phyloP scores from a whole-genome alignment of 2,329 filamentous ascomycete genomes.

The Neofusicoccum cordaticola region DNA sequence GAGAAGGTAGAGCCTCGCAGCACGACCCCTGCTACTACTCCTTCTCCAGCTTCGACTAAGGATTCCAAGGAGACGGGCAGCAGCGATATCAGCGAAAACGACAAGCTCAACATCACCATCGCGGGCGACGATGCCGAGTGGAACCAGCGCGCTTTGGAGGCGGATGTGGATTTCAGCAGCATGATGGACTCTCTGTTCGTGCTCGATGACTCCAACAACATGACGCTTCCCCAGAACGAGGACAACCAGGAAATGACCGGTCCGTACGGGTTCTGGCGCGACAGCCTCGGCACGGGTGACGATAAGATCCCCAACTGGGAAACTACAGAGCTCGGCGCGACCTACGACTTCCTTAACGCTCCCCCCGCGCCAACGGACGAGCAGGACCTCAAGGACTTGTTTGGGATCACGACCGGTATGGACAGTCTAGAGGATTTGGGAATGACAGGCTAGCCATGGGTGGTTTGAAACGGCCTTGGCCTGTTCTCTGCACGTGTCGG shows the following conservation, averaged over 20 bases:
- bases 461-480: background rate
- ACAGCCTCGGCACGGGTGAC: background rate
- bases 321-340: background rate
- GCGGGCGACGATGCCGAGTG: slow-evolving; percentile 2
- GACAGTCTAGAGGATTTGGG: background rate
- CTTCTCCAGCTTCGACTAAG: slow-evolving; percentile 35
- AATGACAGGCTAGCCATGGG: background rate
- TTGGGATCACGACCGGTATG: background rate
- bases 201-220: slow-evolving; percentile 8
- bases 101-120: slow-evolving; percentile 40
- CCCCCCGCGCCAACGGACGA: slow-evolving; percentile 8
- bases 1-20: slow-evolving; percentile 14
- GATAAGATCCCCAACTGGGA: slow-evolving; percentile 13
- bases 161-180: slow-evolving; percentile 4
- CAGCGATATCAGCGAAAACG: slow-evolving; percentile 44
- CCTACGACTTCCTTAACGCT: slow-evolving; percentile 14
- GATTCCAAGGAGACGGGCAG: slow-evolving; percentile 36
- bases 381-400: slow-evolving; percentile 7
- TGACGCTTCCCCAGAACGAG: slow-evolving; percentile 7
- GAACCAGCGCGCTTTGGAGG: background rate
- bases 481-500: background rate
- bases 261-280: background rate
- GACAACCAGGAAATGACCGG: slow-evolving; percentile 1
- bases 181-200: slow-evolving; percentile 14
- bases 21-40: slow-evolving; percentile 22